phyloP scores from a whole-genome alignment of 306 rosid species.

The Quercus glauca region DNA sequence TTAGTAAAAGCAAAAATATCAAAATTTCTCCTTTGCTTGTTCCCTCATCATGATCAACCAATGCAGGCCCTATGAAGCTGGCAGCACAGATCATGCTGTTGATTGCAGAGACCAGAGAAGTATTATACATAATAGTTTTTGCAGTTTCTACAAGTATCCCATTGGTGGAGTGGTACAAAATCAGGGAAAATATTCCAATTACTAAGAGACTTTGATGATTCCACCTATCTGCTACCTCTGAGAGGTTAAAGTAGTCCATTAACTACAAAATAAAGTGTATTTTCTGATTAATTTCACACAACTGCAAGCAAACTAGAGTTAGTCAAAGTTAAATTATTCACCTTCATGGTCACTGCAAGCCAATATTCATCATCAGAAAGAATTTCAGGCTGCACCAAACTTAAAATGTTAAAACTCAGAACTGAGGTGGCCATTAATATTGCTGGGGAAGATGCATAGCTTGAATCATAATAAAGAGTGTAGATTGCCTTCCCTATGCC shows the following conservation, averaged over 20 bases:
- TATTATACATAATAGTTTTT: constrained; percentile 60
- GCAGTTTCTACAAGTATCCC: constrained; percentile 67
- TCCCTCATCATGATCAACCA: constrained; percentile 64
- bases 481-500: constrained; percentile 60
- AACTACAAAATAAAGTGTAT: constrained; percentile 47
- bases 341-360: constrained; percentile 71
- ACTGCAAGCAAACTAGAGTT: background rate
- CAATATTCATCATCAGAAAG: constrained; percentile 65
- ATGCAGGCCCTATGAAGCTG: constrained; percentile 73
- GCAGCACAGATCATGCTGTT: constrained; percentile 51
- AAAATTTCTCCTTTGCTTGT: constrained; percentile 55
- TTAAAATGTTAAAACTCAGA: constrained; percentile 53
- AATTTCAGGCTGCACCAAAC: constrained; percentile 53
- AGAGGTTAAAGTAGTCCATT: constrained; percentile 43
- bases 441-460: constrained; percentile 36
- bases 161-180: constrained; percentile 66
- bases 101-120: constrained; percentile 45
- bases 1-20: constrained; percentile 57
- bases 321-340: constrained; percentile 14
- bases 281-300: constrained; percentile 9
- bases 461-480: constrained; percentile 33
- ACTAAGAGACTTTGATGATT: constrained; percentile 52
- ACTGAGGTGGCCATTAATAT: constrained; percentile 39
- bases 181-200: constrained; percentile 62
- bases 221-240: constrained; percentile 39